Conservation (phyloP, 495 filamentous ascomycete genomes). For the Bathelium albidoporum region DNA sequence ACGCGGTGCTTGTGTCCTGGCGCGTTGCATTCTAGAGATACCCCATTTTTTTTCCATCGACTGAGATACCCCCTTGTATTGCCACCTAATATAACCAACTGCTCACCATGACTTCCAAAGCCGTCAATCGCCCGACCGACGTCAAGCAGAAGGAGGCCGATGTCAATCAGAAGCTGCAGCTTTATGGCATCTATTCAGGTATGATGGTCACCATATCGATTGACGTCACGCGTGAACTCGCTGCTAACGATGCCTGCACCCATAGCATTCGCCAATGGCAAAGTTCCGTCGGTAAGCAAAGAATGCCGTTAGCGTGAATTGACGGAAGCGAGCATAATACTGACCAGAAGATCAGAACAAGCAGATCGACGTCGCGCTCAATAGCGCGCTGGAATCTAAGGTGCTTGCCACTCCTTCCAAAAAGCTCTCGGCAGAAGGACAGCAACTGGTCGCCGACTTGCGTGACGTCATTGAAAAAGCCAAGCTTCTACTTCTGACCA, state of each 20-base stretch:
- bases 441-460: constrained; percentile 63
- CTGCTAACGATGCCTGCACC: constrained; percentile 6
- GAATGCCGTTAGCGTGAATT: background rate
- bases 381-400: constrained; percentile 62
- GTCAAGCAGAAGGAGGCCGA: constrained; percentile 41
- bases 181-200: constrained; percentile 85
- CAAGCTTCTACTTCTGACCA: constrained; percentile 77
- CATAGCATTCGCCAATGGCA: constrained; percentile 76
- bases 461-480: constrained; percentile 77
- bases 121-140: constrained; percentile 37
- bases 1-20: background rate
- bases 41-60: background rate
- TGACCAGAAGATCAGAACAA: constrained; percentile 48
- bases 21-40: background rate
- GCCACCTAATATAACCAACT: background rate
- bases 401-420: constrained; percentile 59
- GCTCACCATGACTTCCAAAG: constrained; percentile 18
- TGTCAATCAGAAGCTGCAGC: constrained; percentile 87
- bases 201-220: constrained; percentile 16
- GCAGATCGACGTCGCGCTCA: constrained; percentile 90
- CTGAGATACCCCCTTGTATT: background rate
- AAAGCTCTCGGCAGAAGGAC: constrained; percentile 75
- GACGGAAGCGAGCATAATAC: background rate
- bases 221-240: background rate
- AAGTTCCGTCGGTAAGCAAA: constrained; percentile 71